Base-by-base conservation (phyloP, 768 basidiomycete genomes). In the Phlebiopsis flavidoalba region DNA sequence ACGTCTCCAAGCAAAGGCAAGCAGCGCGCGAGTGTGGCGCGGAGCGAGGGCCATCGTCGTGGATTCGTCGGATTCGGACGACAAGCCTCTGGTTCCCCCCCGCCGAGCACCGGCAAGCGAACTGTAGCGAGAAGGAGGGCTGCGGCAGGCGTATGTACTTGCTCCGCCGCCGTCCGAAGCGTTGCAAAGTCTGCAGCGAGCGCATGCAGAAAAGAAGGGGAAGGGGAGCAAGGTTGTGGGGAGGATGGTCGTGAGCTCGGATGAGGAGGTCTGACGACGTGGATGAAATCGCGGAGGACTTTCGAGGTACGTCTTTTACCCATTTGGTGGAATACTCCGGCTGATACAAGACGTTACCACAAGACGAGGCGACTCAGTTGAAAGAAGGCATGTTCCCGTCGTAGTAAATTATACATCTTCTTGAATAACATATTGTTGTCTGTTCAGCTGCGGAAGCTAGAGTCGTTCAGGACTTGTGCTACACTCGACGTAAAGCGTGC, bases 381-480 rank as follows among this genome's bases (percentile, higher is more conserved):
- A 57, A 46, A 53, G 55, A 50, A 53, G 45, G 35, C 60, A 54
- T 46, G 37, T 54, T 5, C 11, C 12, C n/a, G 45, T 24, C 17
- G 53, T 36, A 54, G 33, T 52, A 37, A 37, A 17, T 17, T 11
- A 48, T 2, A 19, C 31, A 11, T 46, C 12, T 60, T 19, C 17
- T 6, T 26, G n/a, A 59, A 47, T 60, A 54, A 53, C 52, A 53
- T 1, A 36, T 51, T 47, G 3, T 26, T 10, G 5, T 21, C 52
- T 43, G 31, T 59, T 22, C 57, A 70, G 84, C 80, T 64, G 71
- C 70, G 45, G 71, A 63, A 63, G 82, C 83, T 66, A 75, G 71
- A 57, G 70, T 76, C 47, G 77, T 80, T 36, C 72, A 85, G 61
- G 68, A 75, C 57, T 68, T 82, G 60, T 78, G 86, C 57, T 80